phyloP scores from a whole-genome alignment of 495 filamentous ascomycete genomes.

The Annulohypoxylon stygium region DNA sequence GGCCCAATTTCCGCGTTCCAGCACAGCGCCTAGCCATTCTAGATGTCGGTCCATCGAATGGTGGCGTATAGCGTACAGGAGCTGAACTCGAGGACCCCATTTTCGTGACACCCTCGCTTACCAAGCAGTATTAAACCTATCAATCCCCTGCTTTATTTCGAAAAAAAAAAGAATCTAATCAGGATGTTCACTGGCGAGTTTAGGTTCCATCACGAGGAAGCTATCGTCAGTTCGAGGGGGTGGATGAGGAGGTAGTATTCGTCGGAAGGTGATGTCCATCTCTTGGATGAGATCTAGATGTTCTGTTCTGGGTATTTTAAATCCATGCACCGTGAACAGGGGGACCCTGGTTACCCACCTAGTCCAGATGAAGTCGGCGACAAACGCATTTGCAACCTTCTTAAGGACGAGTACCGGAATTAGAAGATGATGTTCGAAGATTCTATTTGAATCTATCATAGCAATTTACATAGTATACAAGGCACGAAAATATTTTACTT shows the following conservation, averaged over 20 bases:
- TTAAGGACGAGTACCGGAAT: background rate
- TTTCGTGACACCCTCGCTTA: slow-evolving; percentile 33
- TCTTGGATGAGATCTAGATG: background rate
- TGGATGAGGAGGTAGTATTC: background rate
- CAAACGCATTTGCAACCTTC: background rate
- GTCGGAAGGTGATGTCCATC: background rate
- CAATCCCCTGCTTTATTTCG: slow-evolving; percentile 19
- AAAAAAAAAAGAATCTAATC: background rate
- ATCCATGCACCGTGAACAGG: slow-evolving; percentile 27
- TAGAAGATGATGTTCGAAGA: background rate
- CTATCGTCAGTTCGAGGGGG: background rate
- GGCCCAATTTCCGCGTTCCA: slow-evolving; percentile 24
- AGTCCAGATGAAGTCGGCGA: background rate
- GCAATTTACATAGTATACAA: background rate
- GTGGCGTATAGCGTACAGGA: slow-evolving; percentile 48
- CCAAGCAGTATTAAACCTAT: slow-evolving; percentile 21
- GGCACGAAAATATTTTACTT: background rate
- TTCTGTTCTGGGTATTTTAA: background rate
- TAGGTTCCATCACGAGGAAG: background rate
- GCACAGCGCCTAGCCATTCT: slow-evolving; percentile 39
- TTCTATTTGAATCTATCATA: background rate
- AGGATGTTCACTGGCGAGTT: background rate
- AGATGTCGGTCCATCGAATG: slow-evolving; percentile 38
- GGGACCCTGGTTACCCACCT: slow-evolving; percentile 12
- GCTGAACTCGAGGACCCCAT: slow-evolving; percentile 45